These are phyloP conservation scores for Pisolithus marmoratus DNA, from an alignment of 768 basidiomycete genomes.

Conservation along the genomic window DNA sequence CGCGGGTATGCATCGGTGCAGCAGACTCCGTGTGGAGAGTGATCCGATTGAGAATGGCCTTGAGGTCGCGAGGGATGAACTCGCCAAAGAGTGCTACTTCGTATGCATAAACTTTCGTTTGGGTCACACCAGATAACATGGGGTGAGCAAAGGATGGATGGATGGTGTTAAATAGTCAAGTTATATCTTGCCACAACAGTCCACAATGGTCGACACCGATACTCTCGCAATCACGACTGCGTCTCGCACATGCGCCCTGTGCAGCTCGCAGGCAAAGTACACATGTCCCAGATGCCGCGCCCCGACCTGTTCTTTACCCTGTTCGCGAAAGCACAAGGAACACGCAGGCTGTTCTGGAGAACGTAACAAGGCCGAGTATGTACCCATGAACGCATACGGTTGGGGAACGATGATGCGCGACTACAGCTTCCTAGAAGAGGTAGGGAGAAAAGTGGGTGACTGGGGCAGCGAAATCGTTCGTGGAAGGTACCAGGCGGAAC, in stretches of 20 bases:
- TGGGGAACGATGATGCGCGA: conserved; percentile 90
- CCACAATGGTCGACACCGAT: conserved; percentile 6
- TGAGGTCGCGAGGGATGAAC: conserved; percentile 72
- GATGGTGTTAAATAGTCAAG: background rate
- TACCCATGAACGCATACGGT: conserved; percentile 78
- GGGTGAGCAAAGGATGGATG: background rate
- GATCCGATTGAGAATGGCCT: conserved; percentile 72
- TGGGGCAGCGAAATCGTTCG: conserved; percentile 69
- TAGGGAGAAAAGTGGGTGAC: conserved; percentile 65
- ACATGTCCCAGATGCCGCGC: conserved; percentile 72
- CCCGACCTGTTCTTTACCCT: conserved; percentile 69
- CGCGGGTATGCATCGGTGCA: conserved; percentile 64
- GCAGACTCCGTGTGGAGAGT: conserved; percentile 79
- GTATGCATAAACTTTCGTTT: conserved; percentile 49
- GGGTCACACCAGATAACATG: conserved; percentile 17
- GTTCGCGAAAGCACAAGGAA: conserved; percentile 65
- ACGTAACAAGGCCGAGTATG: conserved; percentile 66
- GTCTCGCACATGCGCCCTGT: conserved; percentile 41
- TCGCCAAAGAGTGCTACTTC: conserved; percentile 82
- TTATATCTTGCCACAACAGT: background rate
- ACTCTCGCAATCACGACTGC: conserved; percentile 7
- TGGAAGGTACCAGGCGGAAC: conserved; percentile 46
- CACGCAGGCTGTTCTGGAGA: conserved; percentile 59
- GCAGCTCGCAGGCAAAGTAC: conserved; percentile 53
- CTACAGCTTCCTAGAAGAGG: conserved; percentile 80